Base-by-base conservation (phyloP, 2,329 filamentous ascomycete species). In the Lecanicillium sp. region DNA sequence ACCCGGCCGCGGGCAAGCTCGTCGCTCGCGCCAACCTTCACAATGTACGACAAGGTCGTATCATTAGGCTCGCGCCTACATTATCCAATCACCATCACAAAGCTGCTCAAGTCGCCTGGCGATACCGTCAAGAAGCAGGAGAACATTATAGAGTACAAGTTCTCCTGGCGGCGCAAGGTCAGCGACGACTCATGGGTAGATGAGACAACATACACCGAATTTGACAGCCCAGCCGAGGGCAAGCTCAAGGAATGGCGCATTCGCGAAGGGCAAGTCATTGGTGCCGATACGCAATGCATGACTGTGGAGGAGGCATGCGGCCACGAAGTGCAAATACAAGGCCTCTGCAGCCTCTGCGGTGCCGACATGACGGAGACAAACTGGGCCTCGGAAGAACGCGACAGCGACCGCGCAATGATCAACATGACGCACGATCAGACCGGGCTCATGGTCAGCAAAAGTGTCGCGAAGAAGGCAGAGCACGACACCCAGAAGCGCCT, bases 371-470 rank as follows among this genome's bases (percentile, higher is more conserved):
- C 87, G 39, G 81, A 87, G 72, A 76, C 81, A 50, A 84, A 81
- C 59, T 96, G 87, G 75, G 87, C 87, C 40, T 87, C 81, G 43
- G 82, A 89, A 46, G 69, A 79, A 34, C 76, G 78, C 50, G 87
- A 94, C 58, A 84, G 85, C 3, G 79, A 84, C 46, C 87, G 90
- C 49, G 92, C 92, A 37, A 87, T 84, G 43, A 90, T 98, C 60
- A 90, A 90, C 63, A 94, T 95, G 79, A 83, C 86, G 19, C 92
- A 98, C 63, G 87, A 94, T 59, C 89, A 94, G 56, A 86, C 84
- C 2, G 79, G 81, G 17, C 72, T 98, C 45, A 88, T 83, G 34
- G 87, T 98, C 52, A 96, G 88, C 60, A 72, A 80, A 51, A 74
- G 75, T 43, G 86, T 94, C 55, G 92, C 92, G 12, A 77, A 77